These are phyloP conservation scores for Rhizopogon vesiculosus DNA, from an alignment of 768 basidiomycete species.

Conservation along the genomic window DNA sequence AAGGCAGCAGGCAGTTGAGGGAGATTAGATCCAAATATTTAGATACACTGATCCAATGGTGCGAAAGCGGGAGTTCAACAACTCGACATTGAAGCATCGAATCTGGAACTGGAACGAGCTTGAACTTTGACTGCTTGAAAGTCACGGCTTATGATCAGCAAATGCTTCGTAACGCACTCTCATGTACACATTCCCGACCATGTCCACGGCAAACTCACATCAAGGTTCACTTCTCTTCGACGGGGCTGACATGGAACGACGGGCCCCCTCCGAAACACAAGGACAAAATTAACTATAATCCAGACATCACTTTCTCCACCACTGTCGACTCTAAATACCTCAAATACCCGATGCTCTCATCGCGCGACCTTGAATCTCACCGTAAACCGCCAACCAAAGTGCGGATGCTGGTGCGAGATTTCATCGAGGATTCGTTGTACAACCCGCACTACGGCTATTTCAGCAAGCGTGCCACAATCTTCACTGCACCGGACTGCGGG, in stretches of 20 bases:
- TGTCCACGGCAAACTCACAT: conserved; percentile 15
- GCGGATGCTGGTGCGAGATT: conserved; percentile 94
- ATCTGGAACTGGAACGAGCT: background rate
- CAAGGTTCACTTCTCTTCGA: conserved; percentile 21
- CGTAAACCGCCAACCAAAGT: conserved; percentile 69
- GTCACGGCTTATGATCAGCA: background rate
- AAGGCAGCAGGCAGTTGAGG: background rate
- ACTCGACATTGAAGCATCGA: conserved; percentile 2
- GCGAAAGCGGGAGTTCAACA: background rate
- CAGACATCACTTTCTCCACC: conserved; percentile 49
- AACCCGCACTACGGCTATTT: conserved; percentile 99
- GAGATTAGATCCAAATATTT: background rate
- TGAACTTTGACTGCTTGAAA: background rate
- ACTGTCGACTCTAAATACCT: conserved; percentile 40
- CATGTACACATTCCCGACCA: conserved; percentile 12
- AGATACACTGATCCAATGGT: background rate
- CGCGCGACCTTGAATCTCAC: conserved; percentile 49
- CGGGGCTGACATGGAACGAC: conserved; percentile 10
- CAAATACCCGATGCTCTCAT: conserved; percentile 57
- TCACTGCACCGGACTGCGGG: conserved; percentile 50
- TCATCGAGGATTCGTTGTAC: conserved; percentile 94
- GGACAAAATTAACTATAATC: conserved; percentile 81
- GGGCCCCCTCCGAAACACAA: conserved; percentile 9
- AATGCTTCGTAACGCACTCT: conserved; percentile 19
- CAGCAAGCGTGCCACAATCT: conserved; percentile 87